These are phyloP conservation scores for Suzukiozyma palmioleophila DNA, from an alignment of 1,139 yeast genomes.

Conservation along the genomic window DNA sequence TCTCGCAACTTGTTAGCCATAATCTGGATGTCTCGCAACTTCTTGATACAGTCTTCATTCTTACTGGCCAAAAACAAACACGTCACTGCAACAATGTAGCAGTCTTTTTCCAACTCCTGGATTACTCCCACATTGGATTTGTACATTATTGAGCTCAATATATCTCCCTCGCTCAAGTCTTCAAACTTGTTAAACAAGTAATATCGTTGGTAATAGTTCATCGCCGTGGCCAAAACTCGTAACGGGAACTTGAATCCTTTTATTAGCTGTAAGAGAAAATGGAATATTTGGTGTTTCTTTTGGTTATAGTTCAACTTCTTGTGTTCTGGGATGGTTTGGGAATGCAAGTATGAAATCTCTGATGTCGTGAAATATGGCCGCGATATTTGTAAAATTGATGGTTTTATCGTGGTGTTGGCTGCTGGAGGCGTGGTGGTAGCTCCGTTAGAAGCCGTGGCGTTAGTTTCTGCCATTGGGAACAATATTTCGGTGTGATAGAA, in stretches of 20 bases:
- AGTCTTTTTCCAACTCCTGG: slow-evolving; percentile 28
- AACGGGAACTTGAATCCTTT: slow-evolving; percentile 59
- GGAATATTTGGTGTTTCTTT: slow-evolving; percentile 51
- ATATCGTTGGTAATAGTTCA: slow-evolving; percentile 69
- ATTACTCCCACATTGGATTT: slow-evolving; percentile 4
- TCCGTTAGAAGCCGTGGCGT: background rate
- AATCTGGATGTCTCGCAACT: slow-evolving; percentile 55
- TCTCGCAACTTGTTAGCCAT: slow-evolving; percentile 41
- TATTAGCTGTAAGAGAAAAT: slow-evolving; percentile 50
- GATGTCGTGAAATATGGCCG: slow-evolving; percentile 60
- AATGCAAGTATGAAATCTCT: slow-evolving; percentile 53
- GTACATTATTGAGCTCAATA: slow-evolving; percentile 2
- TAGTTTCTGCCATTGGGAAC: slow-evolving; percentile 1
- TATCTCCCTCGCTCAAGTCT: slow-evolving; percentile 17
- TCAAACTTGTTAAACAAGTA: slow-evolving; percentile 62
- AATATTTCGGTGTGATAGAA: background rate
- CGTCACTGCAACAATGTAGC: slow-evolving; percentile 60
- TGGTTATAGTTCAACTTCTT: slow-evolving; percentile 44
- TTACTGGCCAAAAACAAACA: slow-evolving; percentile 79
- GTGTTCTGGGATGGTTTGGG: slow-evolving; percentile 48
- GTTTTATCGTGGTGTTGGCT: slow-evolving; percentile 7
- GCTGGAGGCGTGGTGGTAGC: background rate
- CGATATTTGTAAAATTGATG: slow-evolving; percentile 44
- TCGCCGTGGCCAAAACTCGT: slow-evolving; percentile 60
- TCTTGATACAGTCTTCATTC: slow-evolving; percentile 85